Percentiles rank a stretch among this genome's conserved stretches.
Conservation (phyloP, 345 rosid species). For the Ceriops zippeliana region DNA sequence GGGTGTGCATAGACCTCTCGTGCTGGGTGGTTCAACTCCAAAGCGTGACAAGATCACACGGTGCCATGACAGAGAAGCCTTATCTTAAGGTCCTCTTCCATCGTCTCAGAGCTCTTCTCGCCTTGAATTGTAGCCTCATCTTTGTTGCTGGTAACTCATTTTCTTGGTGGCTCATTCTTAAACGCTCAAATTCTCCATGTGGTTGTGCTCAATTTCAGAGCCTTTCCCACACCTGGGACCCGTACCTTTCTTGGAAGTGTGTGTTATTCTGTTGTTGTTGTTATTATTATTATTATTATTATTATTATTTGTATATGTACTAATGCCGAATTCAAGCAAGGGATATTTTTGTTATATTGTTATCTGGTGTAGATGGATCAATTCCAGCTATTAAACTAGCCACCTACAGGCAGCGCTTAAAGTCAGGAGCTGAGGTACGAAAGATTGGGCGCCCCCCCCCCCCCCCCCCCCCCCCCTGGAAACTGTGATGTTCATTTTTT, state of each 20-base stretch:
- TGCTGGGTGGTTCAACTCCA: conserved; percentile 95
- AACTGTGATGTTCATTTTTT: background rate
- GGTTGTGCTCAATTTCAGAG: no score
- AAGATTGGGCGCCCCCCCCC: background rate
- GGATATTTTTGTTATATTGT: background rate
- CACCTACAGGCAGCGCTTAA: conserved; percentile 66
- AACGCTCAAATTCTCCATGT: no score
- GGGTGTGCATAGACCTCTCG: conserved; percentile 83
- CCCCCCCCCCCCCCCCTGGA: background rate
- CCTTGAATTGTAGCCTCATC: conserved; percentile 76
- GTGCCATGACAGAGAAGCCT: conserved; percentile 49
- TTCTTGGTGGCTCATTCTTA: background rate
- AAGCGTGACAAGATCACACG: conserved; percentile 55
- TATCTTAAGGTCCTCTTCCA: conserved; percentile 76
- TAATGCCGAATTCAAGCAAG: background rate
- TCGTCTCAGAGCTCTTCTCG: conserved; percentile 83
- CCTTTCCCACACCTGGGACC: no score
- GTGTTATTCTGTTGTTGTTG: background rate
- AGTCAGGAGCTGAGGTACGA: conserved; percentile 54
- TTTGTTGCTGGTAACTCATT: conserved; percentile 56
- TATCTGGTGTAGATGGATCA: conserved; percentile 60
- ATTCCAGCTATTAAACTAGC: conserved; percentile 86
- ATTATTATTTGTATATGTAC: background rate
- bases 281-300: background rate
- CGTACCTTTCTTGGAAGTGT: background rate